Evolutionary conservation across 202 grass and related monocot genomes (phyloP).

Genomic region (Setaria viridis): DNA sequence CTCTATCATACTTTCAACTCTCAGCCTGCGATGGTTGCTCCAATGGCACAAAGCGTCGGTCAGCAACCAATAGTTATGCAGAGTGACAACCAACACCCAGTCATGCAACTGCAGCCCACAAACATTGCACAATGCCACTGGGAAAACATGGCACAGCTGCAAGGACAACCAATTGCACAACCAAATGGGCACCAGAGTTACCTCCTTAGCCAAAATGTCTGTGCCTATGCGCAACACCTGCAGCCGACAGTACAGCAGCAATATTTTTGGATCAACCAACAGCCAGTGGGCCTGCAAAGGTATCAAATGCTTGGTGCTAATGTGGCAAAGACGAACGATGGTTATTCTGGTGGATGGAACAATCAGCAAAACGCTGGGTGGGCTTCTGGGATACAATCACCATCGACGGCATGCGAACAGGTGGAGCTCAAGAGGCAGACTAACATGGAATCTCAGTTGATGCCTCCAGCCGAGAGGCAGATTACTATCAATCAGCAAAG

Average conservation of each 20-base stretch:
- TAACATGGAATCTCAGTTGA: not conserved
- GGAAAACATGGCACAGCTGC: not conserved
- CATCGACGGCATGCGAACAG: not conserved
- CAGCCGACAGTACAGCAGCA: not conserved
- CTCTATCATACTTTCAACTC: not conserved
- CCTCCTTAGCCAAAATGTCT: not conserved
- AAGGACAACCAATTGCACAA: not conserved
- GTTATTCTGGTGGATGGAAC: slow-evolving; percentile 7
- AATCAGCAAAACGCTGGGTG: slow-evolving; percentile 16
- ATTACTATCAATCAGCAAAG: not conserved
- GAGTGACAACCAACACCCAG: not conserved
- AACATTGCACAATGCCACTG: not conserved
- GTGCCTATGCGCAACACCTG: not conserved
- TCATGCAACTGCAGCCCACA: slow-evolving; percentile 1
- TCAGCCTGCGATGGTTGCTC: not conserved
- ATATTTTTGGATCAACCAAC: slow-evolving; percentile 23
- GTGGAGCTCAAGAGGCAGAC: not conserved
- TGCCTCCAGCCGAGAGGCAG: not conserved
- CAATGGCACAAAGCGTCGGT: not conserved
- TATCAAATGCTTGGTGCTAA: slow-evolving; percentile 18
- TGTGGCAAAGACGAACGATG: slow-evolving; percentile 2
- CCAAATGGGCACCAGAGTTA: not conserved
- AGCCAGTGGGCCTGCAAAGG: not conserved
- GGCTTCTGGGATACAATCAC: not conserved
- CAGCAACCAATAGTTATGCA: not conserved